A percentile compares a stretch with the other conserved stretches of the same genome.
These are phyloP conservation scores for Tinospora cordifolia DNA, from an alignment of 164 flowering plant genomes.

Conservation along the genomic window DNA sequence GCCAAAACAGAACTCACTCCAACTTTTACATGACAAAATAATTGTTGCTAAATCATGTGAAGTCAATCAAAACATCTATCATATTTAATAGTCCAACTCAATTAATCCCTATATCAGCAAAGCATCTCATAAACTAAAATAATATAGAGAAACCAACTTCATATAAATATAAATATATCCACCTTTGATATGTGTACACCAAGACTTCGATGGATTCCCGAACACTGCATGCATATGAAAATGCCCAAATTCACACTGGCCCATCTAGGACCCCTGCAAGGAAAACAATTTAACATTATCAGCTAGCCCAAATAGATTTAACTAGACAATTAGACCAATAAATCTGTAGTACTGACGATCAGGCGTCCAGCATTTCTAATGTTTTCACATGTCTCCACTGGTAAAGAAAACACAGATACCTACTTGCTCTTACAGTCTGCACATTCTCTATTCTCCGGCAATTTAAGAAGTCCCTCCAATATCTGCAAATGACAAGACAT, in stretches of 20 bases:
- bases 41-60: too few relatives aligned
- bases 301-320: slow-evolving; percentile 2
- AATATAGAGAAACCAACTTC: not conserved
- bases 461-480: slow-evolving; percentile 51
- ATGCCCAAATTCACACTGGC: slow-evolving; percentile 70
- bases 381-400: not conserved
- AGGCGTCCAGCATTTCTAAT: not conserved
- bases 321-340: not conserved
- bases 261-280: slow-evolving; percentile 66
- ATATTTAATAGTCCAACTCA: too few relatives aligned
- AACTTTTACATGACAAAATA: too few relatives aligned
- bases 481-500: slow-evolving; percentile 28
- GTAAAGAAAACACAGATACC: slow-evolving; percentile 11
- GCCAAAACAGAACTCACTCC: too few relatives aligned
- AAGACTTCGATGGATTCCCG: slow-evolving; percentile 64
- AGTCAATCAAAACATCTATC: too few relatives aligned
- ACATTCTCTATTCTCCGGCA: slow-evolving; percentile 66
- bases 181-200: slow-evolving; percentile 72
- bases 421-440: slow-evolving; percentile 69
- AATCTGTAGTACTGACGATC: not conserved
- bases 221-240: slow-evolving; percentile 73
- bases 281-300: slow-evolving; percentile 11
- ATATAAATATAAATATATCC: not conserved
- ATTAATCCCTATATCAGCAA: not conserved
- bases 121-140: not conserved